Evolutionary conservation across 441 rosid genomes (phyloP).

Genomic region (Breynia disticha): DNA sequence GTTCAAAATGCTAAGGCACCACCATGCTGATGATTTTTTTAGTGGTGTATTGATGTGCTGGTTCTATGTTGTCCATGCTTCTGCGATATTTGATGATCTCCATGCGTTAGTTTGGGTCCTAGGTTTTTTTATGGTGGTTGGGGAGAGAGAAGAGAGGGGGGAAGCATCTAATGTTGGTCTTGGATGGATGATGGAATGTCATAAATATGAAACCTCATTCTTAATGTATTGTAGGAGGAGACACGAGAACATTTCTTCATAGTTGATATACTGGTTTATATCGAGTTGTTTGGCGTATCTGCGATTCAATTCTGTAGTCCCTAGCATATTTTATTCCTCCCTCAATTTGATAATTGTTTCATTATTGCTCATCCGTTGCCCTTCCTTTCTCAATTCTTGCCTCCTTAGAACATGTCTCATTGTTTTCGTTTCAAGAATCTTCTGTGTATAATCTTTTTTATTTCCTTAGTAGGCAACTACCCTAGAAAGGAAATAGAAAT

Average conservation of each 20-base stretch:
- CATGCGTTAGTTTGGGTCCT: too few relatives aligned
- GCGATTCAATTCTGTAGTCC: too few relatives aligned
- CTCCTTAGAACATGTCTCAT: background rate
- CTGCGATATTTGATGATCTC: too few relatives aligned
- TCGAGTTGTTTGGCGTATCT: background rate
- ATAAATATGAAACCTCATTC: too few relatives aligned
- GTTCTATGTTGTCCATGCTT: too few relatives aligned
- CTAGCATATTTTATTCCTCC: background rate
- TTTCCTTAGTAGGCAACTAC: too few relatives aligned
- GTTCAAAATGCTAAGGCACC: too few relatives aligned
- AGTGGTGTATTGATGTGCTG: too few relatives aligned
- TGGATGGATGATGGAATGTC: background rate
- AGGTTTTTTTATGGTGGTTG: too few relatives aligned
- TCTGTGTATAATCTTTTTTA: background rate
- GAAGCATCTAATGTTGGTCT: background rate
- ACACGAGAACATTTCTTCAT: background rate
- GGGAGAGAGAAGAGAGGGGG: background rate
- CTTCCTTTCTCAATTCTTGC: background rate
- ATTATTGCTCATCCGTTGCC: background rate
- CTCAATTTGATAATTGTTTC: background rate
- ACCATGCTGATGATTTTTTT: too few relatives aligned
- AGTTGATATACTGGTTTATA: slow-evolving; percentile 2
- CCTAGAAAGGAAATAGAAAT: too few relatives aligned
- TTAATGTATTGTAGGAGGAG: background rate
- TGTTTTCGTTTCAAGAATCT: background rate